Conservation (phyloP, 116 monocot genomes). For the Zostera marina region DNA sequence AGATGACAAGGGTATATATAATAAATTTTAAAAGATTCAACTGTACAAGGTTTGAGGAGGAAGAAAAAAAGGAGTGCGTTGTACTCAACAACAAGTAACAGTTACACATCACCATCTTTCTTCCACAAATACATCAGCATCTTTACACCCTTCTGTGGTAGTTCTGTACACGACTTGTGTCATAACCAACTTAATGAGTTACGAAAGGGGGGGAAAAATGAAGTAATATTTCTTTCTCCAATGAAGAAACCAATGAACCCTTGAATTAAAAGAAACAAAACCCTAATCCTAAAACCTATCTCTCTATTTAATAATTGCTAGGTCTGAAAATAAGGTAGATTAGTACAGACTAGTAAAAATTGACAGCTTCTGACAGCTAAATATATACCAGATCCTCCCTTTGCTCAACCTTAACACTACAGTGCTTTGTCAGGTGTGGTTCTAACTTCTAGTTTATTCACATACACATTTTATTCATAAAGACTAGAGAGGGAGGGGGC, state of each 20-base stretch:
- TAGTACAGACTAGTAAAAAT: neutral
- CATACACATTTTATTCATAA: too few relatives aligned
- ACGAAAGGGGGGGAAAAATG: neutral
- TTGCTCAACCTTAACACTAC: too few relatives aligned
- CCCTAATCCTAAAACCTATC: neutral
- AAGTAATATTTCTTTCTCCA: too few relatives aligned
- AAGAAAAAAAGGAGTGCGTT: neutral
- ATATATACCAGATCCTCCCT: neutral
- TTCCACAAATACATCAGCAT: constrained; percentile 2
- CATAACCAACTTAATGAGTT: constrained; percentile 2
- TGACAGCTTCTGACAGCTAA: constrained; percentile 7
- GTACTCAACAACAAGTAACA: constrained; percentile 13
- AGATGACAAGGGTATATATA: neutral
- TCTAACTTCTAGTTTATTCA: too few relatives aligned
- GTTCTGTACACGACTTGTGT: too few relatives aligned
- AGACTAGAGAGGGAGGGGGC: too few relatives aligned
- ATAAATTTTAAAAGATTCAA: neutral
- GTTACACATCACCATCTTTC: constrained; percentile 10
- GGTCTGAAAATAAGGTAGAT: neutral
- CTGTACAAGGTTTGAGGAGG: neutral
- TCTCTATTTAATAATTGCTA: neutral
- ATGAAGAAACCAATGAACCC: constrained; percentile 2
- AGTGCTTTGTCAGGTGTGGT: too few relatives aligned
- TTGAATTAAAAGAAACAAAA: neutral
- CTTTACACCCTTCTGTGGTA: constrained; percentile 8